These are phyloP conservation scores for Aphanomyces invadans DNA, from an alignment of 352 stramenopile species.

Conservation along the genomic window DNA sequence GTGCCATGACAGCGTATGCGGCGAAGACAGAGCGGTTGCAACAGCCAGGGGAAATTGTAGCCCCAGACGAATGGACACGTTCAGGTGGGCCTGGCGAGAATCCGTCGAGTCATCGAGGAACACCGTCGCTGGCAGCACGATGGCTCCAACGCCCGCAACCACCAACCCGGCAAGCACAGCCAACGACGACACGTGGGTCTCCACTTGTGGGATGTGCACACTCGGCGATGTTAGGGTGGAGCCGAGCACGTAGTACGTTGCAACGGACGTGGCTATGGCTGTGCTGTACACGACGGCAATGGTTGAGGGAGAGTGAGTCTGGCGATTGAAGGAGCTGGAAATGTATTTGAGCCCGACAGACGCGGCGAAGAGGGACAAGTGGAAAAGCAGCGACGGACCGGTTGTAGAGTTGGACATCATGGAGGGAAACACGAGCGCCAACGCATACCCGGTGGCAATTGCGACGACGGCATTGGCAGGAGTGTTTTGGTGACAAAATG, in stretches of 20 bases:
- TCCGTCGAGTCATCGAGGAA: neutral
- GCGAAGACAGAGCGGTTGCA: neutral
- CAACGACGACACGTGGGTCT: no score
- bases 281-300: neutral
- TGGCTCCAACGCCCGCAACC: neutral
- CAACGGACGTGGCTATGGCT: neutral
- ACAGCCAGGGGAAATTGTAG: constrained; percentile 14
- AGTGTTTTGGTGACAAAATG: neutral
- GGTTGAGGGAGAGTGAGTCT: no score
- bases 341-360: constrained; percentile 9
- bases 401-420: constrained; percentile 1
- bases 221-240: no score
- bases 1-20: neutral
- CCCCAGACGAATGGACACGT: neutral
- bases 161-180: neutral
- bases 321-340: neutral
- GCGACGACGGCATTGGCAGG: neutral
- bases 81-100: neutral
- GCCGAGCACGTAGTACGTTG: neutral
- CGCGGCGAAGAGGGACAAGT: constrained; percentile 13
- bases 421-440: constrained; percentile 11
- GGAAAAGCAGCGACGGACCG: constrained; percentile 16
- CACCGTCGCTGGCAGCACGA: neutral
- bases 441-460: constrained; percentile 10
- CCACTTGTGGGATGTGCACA: neutral